Percentiles rank a stretch among this genome's conserved stretches.
Conservation (phyloP, 495 filamentous ascomycete species). For the Penicillium salamii region DNA sequence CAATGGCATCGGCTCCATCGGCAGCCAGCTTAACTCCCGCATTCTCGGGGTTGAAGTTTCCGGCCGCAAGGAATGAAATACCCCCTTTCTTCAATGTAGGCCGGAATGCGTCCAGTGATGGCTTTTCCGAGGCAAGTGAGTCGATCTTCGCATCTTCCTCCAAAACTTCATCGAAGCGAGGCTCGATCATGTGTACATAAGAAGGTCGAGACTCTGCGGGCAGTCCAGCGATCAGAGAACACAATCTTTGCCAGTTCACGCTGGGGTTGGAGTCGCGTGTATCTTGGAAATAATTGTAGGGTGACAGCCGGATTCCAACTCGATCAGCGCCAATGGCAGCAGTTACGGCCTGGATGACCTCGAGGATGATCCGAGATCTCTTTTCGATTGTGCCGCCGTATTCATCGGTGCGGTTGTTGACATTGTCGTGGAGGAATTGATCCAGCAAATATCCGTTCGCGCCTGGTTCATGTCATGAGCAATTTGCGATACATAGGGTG, state of each 20-base stretch:
- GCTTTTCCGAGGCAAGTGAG: conserved; percentile 20
- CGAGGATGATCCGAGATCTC: conserved; percentile 44
- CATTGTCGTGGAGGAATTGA: conserved; percentile 51
- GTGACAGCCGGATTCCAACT: conserved; percentile 43
- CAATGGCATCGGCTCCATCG: conserved; percentile 35
- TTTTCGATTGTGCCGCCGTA: conserved; percentile 54
- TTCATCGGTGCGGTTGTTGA: conserved; percentile 50
- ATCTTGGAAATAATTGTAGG: conserved; percentile 51
- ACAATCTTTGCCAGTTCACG: conserved; percentile 24
- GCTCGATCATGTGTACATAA: conserved; percentile 44
- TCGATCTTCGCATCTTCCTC: conserved; percentile 45
- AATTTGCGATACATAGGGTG: not conserved
- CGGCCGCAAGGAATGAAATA: conserved; percentile 29
- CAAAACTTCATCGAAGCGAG: conserved; percentile 45
- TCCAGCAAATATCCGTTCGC: conserved; percentile 56
- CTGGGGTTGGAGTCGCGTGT: conserved; percentile 32
- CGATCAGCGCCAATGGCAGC: conserved; percentile 27
- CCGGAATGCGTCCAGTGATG: conserved; percentile 30
- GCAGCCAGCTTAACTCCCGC: conserved; percentile 17
- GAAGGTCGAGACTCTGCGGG: conserved; percentile 19
- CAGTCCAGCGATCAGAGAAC: conserved; percentile 27
- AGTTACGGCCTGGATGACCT: conserved; percentile 34
- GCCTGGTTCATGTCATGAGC: conserved; percentile 9
- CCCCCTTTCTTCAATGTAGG: conserved; percentile 27
- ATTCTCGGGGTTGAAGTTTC: conserved; percentile 30